phyloP scores from a whole-genome alignment of 73 alveolate species.

The Tetrahymena thermophila region DNA sequence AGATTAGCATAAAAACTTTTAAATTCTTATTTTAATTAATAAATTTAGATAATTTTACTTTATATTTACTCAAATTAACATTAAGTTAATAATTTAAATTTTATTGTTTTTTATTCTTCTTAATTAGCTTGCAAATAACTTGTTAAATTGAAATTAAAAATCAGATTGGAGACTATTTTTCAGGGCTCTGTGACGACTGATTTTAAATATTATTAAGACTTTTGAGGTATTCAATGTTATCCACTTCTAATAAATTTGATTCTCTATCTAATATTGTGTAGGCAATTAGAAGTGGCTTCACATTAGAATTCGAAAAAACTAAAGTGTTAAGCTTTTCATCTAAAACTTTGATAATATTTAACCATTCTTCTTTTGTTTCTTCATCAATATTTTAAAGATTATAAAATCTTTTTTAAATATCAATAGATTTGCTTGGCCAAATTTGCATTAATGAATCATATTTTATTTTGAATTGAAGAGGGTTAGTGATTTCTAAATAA shows the following conservation, averaged over 20 bases:
- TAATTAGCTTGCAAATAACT: too few species aligned
- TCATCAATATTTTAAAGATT: background rate
- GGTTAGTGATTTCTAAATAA: constrained; percentile 12
- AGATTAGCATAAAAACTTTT: too few species aligned
- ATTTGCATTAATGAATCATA: constrained; percentile 1
- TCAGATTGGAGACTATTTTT: background rate
- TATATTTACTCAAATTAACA: too few species aligned
- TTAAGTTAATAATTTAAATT: too few species aligned
- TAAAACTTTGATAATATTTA: background rate
- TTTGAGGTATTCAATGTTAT: background rate
- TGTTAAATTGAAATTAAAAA: too few species aligned
- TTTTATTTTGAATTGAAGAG: background rate
- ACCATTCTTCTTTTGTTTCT: constrained; percentile 17
- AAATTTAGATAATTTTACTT: too few species aligned
- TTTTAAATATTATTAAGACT: background rate
- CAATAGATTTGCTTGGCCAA: constrained; percentile 5
- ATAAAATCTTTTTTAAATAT: constrained; percentile 1
- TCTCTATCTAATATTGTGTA: constrained; percentile 14
- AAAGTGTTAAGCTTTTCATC: constrained; percentile 1
- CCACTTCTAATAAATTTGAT: background rate
- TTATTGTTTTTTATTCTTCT: too few species aligned
- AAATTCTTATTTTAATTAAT: too few species aligned
- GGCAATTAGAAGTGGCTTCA: constrained; percentile 33
- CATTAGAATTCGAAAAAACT: background rate
- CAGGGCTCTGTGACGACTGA: too few species aligned